Percentiles rank a stretch among this genome's conserved stretches.
Conservation (phyloP, 371 early-diverging fungal genomes). For the Blakeslea trispora region DNA sequence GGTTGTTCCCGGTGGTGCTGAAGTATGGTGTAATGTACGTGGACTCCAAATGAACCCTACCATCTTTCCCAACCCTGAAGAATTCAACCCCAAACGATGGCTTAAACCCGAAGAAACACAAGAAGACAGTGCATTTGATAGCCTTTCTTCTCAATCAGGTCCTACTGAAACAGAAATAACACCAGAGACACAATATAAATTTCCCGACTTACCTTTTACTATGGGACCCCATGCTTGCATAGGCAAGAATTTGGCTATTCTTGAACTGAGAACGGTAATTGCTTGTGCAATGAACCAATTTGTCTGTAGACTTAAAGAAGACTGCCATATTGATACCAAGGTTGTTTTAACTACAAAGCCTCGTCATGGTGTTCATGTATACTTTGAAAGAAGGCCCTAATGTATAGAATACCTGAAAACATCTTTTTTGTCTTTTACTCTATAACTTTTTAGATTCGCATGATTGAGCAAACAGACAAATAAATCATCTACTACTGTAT, state of each 20-base stretch:
- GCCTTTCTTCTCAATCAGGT: neutral
- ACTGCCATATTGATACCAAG: slow-evolving; percentile 41
- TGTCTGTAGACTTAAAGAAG: slow-evolving; percentile 30
- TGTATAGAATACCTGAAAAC: neutral
- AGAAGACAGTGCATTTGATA: slow-evolving; percentile 22
- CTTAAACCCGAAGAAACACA: slow-evolving; percentile 20
- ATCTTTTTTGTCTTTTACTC: no score
- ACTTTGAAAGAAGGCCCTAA: slow-evolving; percentile 26
- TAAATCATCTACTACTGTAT: no score
- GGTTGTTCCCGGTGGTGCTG: slow-evolving; percentile 42
- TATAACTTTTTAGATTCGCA: no score
- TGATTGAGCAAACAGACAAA: no score
- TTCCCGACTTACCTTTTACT: slow-evolving; percentile 51
- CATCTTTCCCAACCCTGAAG: slow-evolving; percentile 44
- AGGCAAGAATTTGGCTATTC: slow-evolving; percentile 47
- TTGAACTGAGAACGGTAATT: slow-evolving; percentile 47
- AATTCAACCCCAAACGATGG: slow-evolving; percentile 45
- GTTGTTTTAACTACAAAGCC: slow-evolving; percentile 51
- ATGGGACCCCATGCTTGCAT: slow-evolving; percentile 49
- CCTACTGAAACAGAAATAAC: slow-evolving; percentile 1
- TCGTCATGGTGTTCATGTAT: slow-evolving; percentile 44
- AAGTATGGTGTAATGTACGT: slow-evolving; percentile 52
- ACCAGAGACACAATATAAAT: slow-evolving; percentile 39
- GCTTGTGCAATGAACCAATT: slow-evolving; percentile 46
- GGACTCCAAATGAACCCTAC: slow-evolving; percentile 51